Percentiles rank a stretch among this genome's conserved stretches.
These are phyloP conservation scores for Thermochaetoides thermophila DNA, from an alignment of 495 filamentous ascomycete genomes.

Conservation along the genomic window DNA sequence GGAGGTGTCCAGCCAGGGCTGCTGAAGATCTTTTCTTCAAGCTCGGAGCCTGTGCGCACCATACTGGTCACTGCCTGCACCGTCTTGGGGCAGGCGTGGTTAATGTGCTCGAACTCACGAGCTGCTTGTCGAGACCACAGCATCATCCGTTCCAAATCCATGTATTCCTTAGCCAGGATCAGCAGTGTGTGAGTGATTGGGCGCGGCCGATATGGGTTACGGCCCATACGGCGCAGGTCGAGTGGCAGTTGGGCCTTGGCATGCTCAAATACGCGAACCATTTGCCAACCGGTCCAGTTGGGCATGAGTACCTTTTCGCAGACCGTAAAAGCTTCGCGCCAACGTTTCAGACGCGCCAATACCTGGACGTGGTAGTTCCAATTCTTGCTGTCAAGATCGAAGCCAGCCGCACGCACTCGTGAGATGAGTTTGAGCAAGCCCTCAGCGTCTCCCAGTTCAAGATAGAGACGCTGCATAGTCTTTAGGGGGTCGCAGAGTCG, in stretches of 20 bases:
- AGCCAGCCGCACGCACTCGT: conserved; percentile 44
- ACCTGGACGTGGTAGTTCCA: conserved; percentile 47
- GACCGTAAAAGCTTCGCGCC: conserved; percentile 42
- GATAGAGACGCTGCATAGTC: conserved; percentile 45
- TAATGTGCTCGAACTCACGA: conserved; percentile 11
- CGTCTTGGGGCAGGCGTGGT: conserved; percentile 13
- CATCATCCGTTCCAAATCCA: conserved; percentile 21
- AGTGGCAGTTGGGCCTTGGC: conserved; percentile 18
- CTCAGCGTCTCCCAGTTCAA: conserved; percentile 27
- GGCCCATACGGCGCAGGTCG: conserved; percentile 20
- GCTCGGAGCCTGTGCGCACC: conserved; percentile 7
- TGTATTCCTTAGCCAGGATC: conserved; percentile 23
- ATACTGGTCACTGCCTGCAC: conserved; percentile 27
- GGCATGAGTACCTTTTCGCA: conserved; percentile 65
- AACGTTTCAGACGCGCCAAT: conserved; percentile 28
- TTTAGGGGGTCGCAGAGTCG: conserved; percentile 40
- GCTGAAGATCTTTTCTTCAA: conserved; percentile 6
- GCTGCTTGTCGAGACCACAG: conserved; percentile 20
- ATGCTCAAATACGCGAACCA: conserved; percentile 9
- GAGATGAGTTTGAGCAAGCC: conserved; percentile 36
- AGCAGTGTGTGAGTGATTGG: conserved; percentile 27
- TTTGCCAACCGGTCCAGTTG: conserved; percentile 55
- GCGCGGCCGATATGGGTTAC: conserved; percentile 17
- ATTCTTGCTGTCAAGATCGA: conserved; percentile 44
- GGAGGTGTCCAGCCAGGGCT: neutral